A percentile compares a stretch with the other conserved stretches of the same genome.
phyloP scores from a whole-genome alignment of 2,329 filamentous ascomycete species.

The Penicillium sp. region DNA sequence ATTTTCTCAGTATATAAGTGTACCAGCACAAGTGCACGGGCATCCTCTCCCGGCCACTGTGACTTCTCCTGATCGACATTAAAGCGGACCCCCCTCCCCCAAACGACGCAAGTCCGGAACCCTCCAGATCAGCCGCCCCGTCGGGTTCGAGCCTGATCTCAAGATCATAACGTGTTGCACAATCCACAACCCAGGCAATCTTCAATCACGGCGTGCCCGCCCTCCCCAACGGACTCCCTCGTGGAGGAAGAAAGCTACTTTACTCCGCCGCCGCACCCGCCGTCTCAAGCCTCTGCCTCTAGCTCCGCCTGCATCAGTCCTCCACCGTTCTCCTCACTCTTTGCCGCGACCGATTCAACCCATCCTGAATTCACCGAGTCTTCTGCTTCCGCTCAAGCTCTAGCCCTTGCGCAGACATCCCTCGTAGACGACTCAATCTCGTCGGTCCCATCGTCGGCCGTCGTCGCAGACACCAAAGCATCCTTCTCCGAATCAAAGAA shows the following conservation, averaged over 20 bases:
- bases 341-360: conserved; percentile 42
- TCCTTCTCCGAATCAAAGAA: conserved; percentile 78
- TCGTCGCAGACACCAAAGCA: conserved; percentile 72
- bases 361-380: conserved; percentile 42
- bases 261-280: conserved; percentile 36
- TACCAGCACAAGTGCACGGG: neutral
- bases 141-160: conserved; percentile 15
- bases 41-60: conserved; percentile 1
- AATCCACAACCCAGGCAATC: conserved; percentile 17
- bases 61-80: conserved; percentile 14
- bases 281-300: conserved; percentile 40
- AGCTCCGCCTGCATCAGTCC: conserved; percentile 50
- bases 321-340: conserved; percentile 60
- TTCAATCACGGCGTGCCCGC: conserved; percentile 43
- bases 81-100: conserved; percentile 8
- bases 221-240: conserved; percentile 31
- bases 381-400: conserved; percentile 42
- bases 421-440: conserved; percentile 47
- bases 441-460: conserved; percentile 41
- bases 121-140: conserved; percentile 15
- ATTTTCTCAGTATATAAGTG: no score
- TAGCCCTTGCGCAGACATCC: conserved; percentile 49
- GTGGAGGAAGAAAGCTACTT: conserved; percentile 39
- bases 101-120: conserved; percentile 8
- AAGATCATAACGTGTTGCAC: conserved; percentile 30